These are phyloP conservation scores for Populus alba DNA, from an alignment of 345 rosid genomes.

Conservation along the genomic window DNA sequence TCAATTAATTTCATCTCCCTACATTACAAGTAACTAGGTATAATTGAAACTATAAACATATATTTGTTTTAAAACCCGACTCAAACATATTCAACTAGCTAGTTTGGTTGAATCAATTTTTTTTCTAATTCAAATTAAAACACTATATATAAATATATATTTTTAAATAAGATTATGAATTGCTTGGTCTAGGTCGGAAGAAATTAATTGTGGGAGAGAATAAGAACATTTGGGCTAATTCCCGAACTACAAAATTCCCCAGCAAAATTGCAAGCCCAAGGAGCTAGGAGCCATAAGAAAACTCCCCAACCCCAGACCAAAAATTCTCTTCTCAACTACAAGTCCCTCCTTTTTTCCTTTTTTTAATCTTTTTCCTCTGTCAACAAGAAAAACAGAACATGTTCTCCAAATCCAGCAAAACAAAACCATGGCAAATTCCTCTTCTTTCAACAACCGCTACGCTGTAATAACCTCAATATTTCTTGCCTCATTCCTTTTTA, in stretches of 20 bases:
- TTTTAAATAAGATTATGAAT: no score
- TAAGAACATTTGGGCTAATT: neutral
- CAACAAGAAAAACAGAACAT: neutral
- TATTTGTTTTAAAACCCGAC: no score
- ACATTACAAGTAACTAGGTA: no score
- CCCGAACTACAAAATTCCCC: neutral
- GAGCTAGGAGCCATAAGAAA: neutral
- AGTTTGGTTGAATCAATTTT: no score
- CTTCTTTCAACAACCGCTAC: slow-evolving; percentile 29
- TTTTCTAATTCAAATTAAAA: no score
- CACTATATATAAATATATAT: no score
- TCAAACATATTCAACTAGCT: no score
- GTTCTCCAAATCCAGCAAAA: slow-evolving; percentile 12
- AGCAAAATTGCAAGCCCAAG: neutral
- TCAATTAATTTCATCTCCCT: no score
- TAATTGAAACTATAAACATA: no score
- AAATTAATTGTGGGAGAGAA: neutral
- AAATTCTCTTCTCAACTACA: neutral
- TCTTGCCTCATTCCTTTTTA: slow-evolving; percentile 45
- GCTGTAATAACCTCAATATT: slow-evolving; percentile 31
- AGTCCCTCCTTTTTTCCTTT: neutral
- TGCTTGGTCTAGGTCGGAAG: neutral
- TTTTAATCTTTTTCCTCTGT: neutral
- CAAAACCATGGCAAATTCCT: slow-evolving; percentile 37
- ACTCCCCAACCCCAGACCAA: neutral